Conservation (phyloP, 2,329 filamentous ascomycete genomes). For the Teratosphaeria destructans region DNA sequence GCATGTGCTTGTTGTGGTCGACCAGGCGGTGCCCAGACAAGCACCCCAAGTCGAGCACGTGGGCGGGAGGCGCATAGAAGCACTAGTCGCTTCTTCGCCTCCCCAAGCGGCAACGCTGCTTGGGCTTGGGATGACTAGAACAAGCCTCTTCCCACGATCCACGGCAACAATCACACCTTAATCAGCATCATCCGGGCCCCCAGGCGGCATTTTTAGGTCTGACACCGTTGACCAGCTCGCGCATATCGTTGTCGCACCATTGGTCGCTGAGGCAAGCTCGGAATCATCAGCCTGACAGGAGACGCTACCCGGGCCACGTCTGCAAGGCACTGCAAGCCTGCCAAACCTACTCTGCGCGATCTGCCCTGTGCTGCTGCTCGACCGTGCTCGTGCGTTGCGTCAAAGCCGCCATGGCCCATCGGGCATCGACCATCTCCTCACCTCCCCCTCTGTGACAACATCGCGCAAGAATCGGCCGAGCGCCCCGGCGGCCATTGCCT, state of each 20-base stretch:
- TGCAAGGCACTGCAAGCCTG: not conserved
- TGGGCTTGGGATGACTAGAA: not conserved
- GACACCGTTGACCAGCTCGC: not conserved
- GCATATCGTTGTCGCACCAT: not conserved
- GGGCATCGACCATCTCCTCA: not conserved
- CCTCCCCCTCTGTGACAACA: not conserved
- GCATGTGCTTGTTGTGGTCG: too few species aligned
- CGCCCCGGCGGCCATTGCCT: not conserved
- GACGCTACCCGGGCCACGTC: not conserved
- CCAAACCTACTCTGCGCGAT: not conserved
- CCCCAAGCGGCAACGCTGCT: not conserved
- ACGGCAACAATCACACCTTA: not conserved
- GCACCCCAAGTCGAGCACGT: not conserved
- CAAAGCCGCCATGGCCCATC: not conserved
- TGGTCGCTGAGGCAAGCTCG: not conserved
- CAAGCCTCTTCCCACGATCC: not conserved
- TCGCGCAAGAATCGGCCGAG: not conserved
- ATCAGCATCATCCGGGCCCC: not conserved
- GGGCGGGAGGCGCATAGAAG: not conserved
- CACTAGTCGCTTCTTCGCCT: not conserved
- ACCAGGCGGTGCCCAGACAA: not conserved
- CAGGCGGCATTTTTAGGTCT: not conserved
- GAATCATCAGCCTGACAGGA: not conserved
- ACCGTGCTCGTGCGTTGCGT: not conserved
- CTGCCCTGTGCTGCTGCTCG: not conserved